Conservation (phyloP, 2,329 filamentous ascomycete species). For the Fusarium euwallaceae region DNA sequence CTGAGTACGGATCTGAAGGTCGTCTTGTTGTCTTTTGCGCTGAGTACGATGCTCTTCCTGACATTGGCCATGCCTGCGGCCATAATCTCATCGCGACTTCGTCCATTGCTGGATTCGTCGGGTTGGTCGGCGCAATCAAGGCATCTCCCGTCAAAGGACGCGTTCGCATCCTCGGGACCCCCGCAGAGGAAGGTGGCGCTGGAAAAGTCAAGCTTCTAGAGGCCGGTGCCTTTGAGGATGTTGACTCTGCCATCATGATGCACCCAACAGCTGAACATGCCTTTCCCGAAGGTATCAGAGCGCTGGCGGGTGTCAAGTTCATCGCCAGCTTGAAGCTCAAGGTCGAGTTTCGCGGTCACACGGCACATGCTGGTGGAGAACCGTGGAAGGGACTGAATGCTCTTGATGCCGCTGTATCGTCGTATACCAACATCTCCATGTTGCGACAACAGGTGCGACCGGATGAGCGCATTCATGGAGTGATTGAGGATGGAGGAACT, state of each 20-base stretch:
- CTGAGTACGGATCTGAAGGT: neutral
- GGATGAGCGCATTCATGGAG: neutral
- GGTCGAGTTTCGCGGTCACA: neutral
- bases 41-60: neutral
- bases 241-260: neutral
- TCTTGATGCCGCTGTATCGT: neutral
- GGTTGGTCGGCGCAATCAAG: neutral
- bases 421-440: neutral
- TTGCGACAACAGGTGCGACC: neutral
- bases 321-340: neutral
- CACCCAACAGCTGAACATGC: neutral
- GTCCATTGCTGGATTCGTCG: neutral
- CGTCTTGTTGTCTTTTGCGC: neutral
- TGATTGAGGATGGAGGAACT: slow-evolving; percentile 16
- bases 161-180: neutral
- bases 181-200: neutral
- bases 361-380: neutral
- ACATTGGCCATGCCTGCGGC: neutral
- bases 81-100: neutral
- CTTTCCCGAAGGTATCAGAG: neutral
- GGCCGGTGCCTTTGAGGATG: neutral
- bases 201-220: neutral
- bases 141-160: neutral
- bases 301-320: neutral
- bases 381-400: neutral